Conservation (phyloP, 163 green algal genomes). For the Scenedesmus sp. region DNA sequence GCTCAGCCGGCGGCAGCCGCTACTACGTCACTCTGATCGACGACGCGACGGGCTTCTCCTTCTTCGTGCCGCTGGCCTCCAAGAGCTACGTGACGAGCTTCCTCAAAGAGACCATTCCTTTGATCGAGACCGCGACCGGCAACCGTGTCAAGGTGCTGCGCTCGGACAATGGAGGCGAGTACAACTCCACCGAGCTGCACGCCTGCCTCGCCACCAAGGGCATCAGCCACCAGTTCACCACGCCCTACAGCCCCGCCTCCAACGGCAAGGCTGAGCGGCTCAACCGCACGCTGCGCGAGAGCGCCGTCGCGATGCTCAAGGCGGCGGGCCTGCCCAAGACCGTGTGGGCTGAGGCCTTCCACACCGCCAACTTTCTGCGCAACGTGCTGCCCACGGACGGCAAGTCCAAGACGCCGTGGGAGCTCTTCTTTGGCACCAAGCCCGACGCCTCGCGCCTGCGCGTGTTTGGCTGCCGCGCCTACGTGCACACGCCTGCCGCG, state of each 20-base stretch:
- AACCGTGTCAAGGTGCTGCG: conserved; percentile 24
- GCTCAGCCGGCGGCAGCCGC: background rate
- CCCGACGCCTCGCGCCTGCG: conserved; percentile 39
- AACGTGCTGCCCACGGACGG: conserved; percentile 29
- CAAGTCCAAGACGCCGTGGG: conserved; percentile 30
- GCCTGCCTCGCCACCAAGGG: conserved; percentile 30
- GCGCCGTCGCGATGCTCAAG: conserved; percentile 29
- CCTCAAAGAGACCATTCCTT: conserved; percentile 3
- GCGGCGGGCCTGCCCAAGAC: conserved; percentile 12
- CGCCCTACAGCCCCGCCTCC: conserved; percentile 55
- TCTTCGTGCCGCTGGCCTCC: background rate
- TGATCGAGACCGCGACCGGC: conserved; percentile 38
- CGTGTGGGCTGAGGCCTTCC: conserved; percentile 51
- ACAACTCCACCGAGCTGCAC: conserved; percentile 20
- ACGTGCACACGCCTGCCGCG: conserved; percentile 22
- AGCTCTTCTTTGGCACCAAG: conserved; percentile 33
- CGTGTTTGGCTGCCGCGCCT: conserved; percentile 50
- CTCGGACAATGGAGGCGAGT: conserved; percentile 56
- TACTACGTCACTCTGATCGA: conserved; percentile 57
- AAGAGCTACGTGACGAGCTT: conserved; percentile 31
- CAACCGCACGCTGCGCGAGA: conserved; percentile 52
- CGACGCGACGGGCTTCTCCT: conserved; percentile 45
- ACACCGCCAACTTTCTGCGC: conserved; percentile 26
- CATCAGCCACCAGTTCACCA: conserved; percentile 46
- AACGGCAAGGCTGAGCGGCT: conserved; percentile 59